These are phyloP conservation scores for Fraxinus greggii DNA, from an alignment of 305 asterid genomes.

Conservation along the genomic window DNA sequence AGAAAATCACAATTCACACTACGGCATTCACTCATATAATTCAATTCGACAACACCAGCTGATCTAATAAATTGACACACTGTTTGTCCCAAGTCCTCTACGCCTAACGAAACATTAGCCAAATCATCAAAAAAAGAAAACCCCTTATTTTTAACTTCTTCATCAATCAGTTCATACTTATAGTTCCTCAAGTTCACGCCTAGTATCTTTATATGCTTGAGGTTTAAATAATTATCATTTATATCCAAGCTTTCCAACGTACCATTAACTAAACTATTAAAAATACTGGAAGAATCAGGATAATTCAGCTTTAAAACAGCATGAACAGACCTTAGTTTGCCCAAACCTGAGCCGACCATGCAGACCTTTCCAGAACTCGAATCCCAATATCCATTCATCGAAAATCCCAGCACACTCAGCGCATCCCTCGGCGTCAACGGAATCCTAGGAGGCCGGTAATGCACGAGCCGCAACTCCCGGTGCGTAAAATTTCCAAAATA, in stretches of 20 bases:
- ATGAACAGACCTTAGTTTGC: conserved; percentile 32
- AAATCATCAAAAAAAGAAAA: conserved; percentile 44
- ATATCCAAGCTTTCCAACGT: conserved; percentile 44
- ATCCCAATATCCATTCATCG: conserved; percentile 72
- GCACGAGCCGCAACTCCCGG: conserved; percentile 66
- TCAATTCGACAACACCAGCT: conserved; percentile 47
- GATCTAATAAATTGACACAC: conserved; percentile 38
- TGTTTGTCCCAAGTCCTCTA: conserved; percentile 33
- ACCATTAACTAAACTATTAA: conserved; percentile 71
- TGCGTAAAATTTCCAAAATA: conserved; percentile 42
- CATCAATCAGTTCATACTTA: conserved; percentile 63
- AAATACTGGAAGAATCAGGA: conserved; percentile 59
- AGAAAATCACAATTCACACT: conserved; percentile 61
- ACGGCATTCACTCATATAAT: conserved; percentile 54
- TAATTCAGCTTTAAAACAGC: conserved; percentile 77
- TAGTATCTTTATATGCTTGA: conserved; percentile 39
- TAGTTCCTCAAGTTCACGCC: conserved; percentile 71
- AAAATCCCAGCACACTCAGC: conserved; percentile 27
- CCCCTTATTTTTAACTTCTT: conserved; percentile 45
- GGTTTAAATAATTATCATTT: conserved; percentile 25
- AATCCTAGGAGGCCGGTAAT: conserved; percentile 65
- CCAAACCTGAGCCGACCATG: conserved; percentile 73
- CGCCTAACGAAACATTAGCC: conserved; percentile 49
- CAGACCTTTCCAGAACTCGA: conserved; percentile 73
- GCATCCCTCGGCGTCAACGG: conserved; percentile 40